These are phyloP conservation scores for Kwoniella europaea DNA, from an alignment of 768 basidiomycete genomes.

Conservation along the genomic window DNA sequence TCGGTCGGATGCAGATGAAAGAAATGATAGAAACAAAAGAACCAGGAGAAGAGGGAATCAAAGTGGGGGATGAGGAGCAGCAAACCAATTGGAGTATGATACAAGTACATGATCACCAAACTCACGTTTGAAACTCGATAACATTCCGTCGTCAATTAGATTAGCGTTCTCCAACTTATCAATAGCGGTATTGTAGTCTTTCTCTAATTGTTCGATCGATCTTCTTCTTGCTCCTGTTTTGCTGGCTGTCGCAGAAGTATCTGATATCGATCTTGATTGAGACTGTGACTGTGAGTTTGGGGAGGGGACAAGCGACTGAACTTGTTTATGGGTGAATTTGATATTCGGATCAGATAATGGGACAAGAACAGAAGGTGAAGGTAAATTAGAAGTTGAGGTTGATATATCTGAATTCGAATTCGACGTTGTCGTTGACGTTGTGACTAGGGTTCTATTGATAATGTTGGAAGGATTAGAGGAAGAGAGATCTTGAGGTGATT, in stretches of 20 bases:
- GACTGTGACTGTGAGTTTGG: neutral
- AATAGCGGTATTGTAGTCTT: constrained; percentile 33
- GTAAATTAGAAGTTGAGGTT: constrained; percentile 6
- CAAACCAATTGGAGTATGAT: neutral
- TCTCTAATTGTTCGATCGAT: constrained; percentile 6
- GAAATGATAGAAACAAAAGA: too few relatives aligned
- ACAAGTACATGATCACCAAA: neutral
- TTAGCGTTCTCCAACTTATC: constrained; percentile 33
- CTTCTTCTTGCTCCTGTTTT: neutral
- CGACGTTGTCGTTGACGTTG: neutral
- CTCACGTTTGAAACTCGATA: constrained; percentile 54
- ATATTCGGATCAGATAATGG: constrained; percentile 23
- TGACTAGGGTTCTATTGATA: neutral
- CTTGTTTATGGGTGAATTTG: neutral
- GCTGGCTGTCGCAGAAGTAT: neutral
- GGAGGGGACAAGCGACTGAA: neutral
- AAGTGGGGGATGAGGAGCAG: neutral
- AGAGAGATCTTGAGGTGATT: neutral
- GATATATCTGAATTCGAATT: neutral
- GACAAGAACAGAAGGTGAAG: constrained; percentile 25
- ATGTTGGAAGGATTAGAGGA: neutral
- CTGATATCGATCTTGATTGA: constrained; percentile 1
- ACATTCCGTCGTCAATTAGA: constrained; percentile 43
- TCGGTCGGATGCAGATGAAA: neutral
- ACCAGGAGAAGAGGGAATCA: neutral